These are phyloP conservation scores for Hypoxylon fuscum DNA, from an alignment of 495 filamentous ascomycete genomes.

Conservation along the genomic window DNA sequence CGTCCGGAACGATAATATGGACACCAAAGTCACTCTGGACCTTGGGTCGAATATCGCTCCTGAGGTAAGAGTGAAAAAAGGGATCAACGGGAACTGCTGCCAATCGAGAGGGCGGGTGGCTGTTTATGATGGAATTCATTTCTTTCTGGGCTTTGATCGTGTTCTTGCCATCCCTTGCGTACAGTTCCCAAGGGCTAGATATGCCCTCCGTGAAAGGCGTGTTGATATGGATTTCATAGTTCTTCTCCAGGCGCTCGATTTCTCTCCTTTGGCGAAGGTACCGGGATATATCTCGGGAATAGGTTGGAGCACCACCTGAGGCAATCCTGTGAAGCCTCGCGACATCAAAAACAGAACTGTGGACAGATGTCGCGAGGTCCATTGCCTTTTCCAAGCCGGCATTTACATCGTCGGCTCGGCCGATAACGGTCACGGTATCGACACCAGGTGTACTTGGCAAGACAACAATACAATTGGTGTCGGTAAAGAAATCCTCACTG, in stretches of 20 bases:
- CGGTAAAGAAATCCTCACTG: conserved; percentile 82
- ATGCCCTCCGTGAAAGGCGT: conserved; percentile 69
- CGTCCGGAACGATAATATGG: conserved; percentile 76
- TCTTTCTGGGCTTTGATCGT: conserved; percentile 80
- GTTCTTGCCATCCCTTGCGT: conserved; percentile 84
- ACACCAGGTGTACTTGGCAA: conserved; percentile 78
- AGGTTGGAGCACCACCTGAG: conserved; percentile 72
- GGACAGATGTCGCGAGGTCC: conserved; percentile 83
- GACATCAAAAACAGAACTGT: conserved; percentile 79
- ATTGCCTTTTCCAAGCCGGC: conserved; percentile 79
- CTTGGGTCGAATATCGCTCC: conserved; percentile 66
- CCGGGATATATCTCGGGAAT: conserved; percentile 83
- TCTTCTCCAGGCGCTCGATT: conserved; percentile 78
- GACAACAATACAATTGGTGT: conserved; percentile 90
- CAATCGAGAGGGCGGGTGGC: conserved; percentile 80
- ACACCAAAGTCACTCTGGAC: conserved; percentile 81
- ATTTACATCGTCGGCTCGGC: conserved; percentile 75
- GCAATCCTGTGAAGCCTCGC: conserved; percentile 77
- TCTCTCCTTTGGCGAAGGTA: conserved; percentile 82
- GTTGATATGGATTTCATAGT: conserved; percentile 82
- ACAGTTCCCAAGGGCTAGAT: conserved; percentile 82
- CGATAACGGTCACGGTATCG: conserved; percentile 83
- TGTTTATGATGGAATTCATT: conserved; percentile 79
- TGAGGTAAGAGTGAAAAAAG: conserved; percentile 84
- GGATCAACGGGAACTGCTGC: conserved; percentile 77